These are phyloP conservation scores for Farysia itapuensis DNA, from an alignment of 1,284 basidiomycete genomes.

Conservation along the genomic window DNA sequence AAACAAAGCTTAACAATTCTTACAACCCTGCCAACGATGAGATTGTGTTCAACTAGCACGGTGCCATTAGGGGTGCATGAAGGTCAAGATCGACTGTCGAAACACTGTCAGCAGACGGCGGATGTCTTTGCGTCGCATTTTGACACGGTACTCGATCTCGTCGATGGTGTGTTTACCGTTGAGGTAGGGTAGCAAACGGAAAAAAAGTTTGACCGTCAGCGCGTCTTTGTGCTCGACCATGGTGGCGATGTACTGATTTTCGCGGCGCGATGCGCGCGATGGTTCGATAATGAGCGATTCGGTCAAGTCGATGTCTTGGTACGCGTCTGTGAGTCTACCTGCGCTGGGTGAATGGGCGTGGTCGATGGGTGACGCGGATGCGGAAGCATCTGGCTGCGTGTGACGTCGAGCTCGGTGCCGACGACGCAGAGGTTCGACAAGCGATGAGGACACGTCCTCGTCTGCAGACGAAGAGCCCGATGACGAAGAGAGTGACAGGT, in stretches of 20 bases:
- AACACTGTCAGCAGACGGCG: constrained; percentile 42
- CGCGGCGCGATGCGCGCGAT: constrained; percentile 73
- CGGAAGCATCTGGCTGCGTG: not conserved
- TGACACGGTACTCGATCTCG: constrained; percentile 49
- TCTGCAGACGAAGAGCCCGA: not conserved
- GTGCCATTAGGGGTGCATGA: constrained; percentile 46
- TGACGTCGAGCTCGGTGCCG: not conserved
- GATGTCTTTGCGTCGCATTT: constrained; percentile 35
- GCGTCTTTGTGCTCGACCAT: constrained; percentile 77
- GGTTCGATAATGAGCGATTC: constrained; percentile 74
- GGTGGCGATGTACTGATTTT: constrained; percentile 76
- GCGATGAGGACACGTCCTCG: not conserved
- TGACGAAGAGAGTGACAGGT: constrained; percentile 14
- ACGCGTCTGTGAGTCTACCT: not conserved
- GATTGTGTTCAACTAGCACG: not conserved
- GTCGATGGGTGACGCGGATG: constrained; percentile 12
- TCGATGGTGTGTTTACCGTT: constrained; percentile 58
- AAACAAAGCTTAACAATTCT: not conserved
- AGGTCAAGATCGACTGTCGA: constrained; percentile 39
- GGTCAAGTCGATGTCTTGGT: constrained; percentile 1
- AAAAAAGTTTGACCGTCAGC: constrained; percentile 28
- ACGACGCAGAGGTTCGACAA: not conserved
- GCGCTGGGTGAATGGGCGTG: not conserved
- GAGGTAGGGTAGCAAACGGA: constrained; percentile 50
- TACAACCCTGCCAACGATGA: too few species aligned